Percentiles rank a stretch among this genome's conserved stretches.
Conservation (phyloP, 2,329 filamentous ascomycete species). For the Pleurostoma richardsiae region DNA sequence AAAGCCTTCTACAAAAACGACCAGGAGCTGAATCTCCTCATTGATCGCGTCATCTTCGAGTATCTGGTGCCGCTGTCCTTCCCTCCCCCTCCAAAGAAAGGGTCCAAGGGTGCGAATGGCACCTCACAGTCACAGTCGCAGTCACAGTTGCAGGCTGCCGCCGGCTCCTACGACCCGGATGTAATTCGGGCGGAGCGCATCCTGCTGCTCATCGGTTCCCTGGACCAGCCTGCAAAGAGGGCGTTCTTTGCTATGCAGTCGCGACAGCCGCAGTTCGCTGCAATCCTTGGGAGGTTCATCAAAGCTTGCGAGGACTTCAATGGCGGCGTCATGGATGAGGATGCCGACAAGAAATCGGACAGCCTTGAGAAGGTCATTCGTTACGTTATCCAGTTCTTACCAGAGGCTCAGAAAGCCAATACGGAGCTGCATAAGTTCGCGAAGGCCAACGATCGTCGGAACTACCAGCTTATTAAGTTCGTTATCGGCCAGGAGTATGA, state of each 20-base stretch:
- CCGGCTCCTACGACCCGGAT: constrained; percentile 57
- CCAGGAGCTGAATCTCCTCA: constrained; percentile 73
- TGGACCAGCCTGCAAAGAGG: constrained; percentile 73
- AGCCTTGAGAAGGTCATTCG: constrained; percentile 69
- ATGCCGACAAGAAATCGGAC: constrained; percentile 63
- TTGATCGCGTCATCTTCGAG: constrained; percentile 83
- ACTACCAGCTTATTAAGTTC: constrained; percentile 84
- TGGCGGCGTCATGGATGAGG: constrained; percentile 73
- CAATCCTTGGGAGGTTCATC: constrained; percentile 70
- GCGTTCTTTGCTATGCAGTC: constrained; percentile 85
- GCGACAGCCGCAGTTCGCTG: constrained; percentile 69
- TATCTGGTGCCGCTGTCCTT: constrained; percentile 85
- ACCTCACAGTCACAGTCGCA: constrained; percentile 43
- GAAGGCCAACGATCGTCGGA: constrained; percentile 83
- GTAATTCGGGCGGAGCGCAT: constrained; percentile 80
- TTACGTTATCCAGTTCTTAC: constrained; percentile 68
- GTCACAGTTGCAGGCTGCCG: constrained; percentile 20
- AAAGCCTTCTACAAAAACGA: constrained; percentile 90
- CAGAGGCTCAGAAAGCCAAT: constrained; percentile 66
- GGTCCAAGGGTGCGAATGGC: constrained; percentile 57
- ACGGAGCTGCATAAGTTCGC: constrained; percentile 86
- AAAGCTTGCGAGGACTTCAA: constrained; percentile 87
- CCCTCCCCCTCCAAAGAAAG: constrained; percentile 61
- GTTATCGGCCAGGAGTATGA: constrained; percentile 81
- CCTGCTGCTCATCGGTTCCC: constrained; percentile 70